Evolutionary conservation across 192 early-diverging fungal genomes (phyloP).

Genomic region (Dissophora globulifera): DNA sequence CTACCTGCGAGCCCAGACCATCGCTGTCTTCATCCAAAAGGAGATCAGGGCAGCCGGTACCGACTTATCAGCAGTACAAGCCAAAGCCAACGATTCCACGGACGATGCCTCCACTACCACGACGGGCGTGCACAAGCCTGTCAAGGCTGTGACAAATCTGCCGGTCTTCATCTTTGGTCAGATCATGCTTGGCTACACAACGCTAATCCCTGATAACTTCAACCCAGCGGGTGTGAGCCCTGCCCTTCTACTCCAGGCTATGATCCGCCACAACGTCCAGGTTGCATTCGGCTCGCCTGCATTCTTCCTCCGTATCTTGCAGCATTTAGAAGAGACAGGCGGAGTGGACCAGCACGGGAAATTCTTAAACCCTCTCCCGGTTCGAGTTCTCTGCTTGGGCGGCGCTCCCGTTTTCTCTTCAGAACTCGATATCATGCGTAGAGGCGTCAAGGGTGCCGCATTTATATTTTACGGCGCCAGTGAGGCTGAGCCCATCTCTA

Average conservation of each 20-base stretch:
- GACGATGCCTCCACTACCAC: background rate
- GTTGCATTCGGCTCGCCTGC: conserved; percentile 49
- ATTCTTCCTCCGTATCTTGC: conserved; percentile 38
- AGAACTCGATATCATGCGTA: conserved; percentile 44
- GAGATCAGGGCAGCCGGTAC: conserved; percentile 28
- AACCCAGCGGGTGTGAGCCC: conserved; percentile 47
- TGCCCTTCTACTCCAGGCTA: conserved; percentile 38
- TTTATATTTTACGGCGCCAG: conserved; percentile 53
- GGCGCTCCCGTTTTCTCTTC: conserved; percentile 51
- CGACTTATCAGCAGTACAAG: conserved; percentile 5
- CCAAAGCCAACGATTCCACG: background rate
- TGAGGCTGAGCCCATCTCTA: conserved; percentile 51
- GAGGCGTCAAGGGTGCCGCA: conserved; percentile 37
- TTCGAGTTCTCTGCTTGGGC: conserved; percentile 40
- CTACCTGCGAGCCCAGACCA: conserved; percentile 47
- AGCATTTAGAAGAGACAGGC: conserved; percentile 33
- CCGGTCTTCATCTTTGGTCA: conserved; percentile 52
- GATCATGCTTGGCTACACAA: conserved; percentile 52
- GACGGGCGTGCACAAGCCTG: conserved; percentile 36
- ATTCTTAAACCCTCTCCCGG: conserved; percentile 37
- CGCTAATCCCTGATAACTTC: conserved; percentile 49
- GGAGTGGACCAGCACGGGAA: conserved; percentile 44
- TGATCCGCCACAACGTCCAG: conserved; percentile 50
- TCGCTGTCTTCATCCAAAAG: conserved; percentile 47
- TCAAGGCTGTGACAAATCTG: conserved; percentile 45